These are phyloP conservation scores for Lactarius quietus DNA, from an alignment of 768 basidiomycete genomes.

Conservation along the genomic window DNA sequence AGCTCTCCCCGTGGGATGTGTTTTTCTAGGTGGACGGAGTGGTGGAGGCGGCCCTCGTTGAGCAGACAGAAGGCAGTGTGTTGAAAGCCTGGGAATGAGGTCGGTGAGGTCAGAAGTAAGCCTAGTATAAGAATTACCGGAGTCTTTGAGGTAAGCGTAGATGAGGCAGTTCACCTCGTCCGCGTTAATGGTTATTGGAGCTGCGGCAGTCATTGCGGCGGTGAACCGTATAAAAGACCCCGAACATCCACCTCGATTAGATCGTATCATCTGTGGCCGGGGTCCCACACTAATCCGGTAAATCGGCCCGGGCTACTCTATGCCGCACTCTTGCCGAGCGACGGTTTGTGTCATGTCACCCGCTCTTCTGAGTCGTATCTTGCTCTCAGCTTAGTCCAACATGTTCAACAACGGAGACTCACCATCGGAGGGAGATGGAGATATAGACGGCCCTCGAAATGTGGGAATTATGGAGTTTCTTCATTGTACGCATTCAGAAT, in stretches of 20 bases:
- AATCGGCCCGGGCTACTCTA: neutral
- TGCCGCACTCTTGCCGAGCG: neutral
- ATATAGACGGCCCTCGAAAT: neutral
- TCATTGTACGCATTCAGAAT: constrained; percentile 10
- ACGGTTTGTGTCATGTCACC: too few relatives aligned
- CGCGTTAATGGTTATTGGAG: constrained; percentile 62
- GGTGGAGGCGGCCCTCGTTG: constrained; percentile 68
- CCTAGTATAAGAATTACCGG: constrained; percentile 45
- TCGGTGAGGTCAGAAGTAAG: neutral
- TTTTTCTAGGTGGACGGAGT: constrained; percentile 62
- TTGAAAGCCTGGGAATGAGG: constrained; percentile 54
- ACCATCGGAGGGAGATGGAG: neutral
- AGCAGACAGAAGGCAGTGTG: constrained; percentile 82
- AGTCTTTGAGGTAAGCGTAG: constrained; percentile 80
- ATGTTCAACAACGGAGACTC: constrained; percentile 10
- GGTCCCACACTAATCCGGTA: neutral
- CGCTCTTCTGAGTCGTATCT: neutral
- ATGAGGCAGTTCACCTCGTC: constrained; percentile 86
- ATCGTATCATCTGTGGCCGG: neutral
- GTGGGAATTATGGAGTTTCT: constrained; percentile 12
- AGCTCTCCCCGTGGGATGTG: constrained; percentile 81
- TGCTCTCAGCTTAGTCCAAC: neutral
- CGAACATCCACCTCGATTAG: constrained; percentile 29
- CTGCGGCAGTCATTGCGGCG: constrained; percentile 24
- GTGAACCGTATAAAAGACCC: constrained; percentile 28